Percentiles rank a stretch among this genome's conserved stretches.
Evolutionary conservation across 306 rosid species (phyloP).

Genomic region (Cucumis melo): DNA sequence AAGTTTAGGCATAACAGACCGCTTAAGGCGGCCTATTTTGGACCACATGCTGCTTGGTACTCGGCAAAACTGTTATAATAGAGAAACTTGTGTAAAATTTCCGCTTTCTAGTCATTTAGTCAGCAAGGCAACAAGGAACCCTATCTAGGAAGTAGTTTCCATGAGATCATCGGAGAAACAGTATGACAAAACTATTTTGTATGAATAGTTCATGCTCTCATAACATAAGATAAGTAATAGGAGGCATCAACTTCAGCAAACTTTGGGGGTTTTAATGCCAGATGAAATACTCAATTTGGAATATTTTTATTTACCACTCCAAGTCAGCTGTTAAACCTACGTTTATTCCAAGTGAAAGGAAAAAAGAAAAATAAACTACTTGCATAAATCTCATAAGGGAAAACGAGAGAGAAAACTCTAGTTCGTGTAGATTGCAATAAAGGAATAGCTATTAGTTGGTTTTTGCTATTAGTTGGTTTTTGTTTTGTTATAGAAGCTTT

Average conservation of each 20-base stretch:
- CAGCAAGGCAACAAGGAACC: neutral
- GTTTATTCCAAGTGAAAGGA: neutral
- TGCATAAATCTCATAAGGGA: neutral
- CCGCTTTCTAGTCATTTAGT: neutral
- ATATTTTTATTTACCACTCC: neutral
- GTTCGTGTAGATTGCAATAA: neutral
- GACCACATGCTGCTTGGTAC: conserved; percentile 84
- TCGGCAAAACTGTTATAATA: conserved; percentile 42
- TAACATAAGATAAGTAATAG: neutral
- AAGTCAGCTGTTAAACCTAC: neutral
- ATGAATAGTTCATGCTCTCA: neutral
- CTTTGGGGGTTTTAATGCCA: neutral
- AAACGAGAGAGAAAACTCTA: neutral
- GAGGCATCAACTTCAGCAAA: neutral
- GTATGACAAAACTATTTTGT: neutral
- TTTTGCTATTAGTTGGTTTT: no score
- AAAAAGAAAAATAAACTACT: neutral
- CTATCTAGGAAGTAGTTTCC: neutral
- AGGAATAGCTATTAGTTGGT: neutral
- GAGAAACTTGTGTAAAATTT: neutral
- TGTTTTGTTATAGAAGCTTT: neutral
- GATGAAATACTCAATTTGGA: neutral
- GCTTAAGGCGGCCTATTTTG: conserved; percentile 83
- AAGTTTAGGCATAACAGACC: conserved; percentile 79
- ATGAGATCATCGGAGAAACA: neutral